Percentiles rank a stretch among this genome's conserved stretches.
Conservation (phyloP, 768 basidiomycete genomes). For the Lentinula edodes region DNA sequence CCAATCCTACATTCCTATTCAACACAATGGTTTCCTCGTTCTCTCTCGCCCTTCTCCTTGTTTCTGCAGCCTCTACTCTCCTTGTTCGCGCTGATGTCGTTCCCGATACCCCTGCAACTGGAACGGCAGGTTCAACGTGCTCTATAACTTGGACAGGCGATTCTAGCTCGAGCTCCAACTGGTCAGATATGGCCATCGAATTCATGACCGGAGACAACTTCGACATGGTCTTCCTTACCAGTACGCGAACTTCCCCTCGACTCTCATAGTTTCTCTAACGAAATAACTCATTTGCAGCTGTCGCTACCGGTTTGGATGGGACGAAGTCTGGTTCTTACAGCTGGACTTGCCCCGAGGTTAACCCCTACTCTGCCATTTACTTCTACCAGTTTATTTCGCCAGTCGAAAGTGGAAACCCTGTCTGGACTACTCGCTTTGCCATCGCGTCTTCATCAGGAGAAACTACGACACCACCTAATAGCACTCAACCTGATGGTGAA, state of each 20-base stretch:
- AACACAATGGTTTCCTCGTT: constrained; percentile 32
- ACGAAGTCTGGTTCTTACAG: constrained; percentile 43
- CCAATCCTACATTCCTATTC: neutral
- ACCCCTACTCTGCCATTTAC: constrained; percentile 62
- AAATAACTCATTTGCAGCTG: constrained; percentile 34
- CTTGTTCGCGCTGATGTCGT: constrained; percentile 49
- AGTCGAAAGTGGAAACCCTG: constrained; percentile 26
- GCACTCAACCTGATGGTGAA: constrained; percentile 44
- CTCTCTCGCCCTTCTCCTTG: constrained; percentile 32
- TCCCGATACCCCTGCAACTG: constrained; percentile 59
- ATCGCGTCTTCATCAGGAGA: constrained; percentile 50
- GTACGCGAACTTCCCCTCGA: constrained; percentile 32
- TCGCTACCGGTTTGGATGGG: constrained; percentile 60
- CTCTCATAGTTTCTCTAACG: neutral
- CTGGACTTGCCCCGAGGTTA: constrained; percentile 71
- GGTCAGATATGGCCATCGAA: constrained; percentile 71
- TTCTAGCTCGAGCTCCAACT: constrained; percentile 39
- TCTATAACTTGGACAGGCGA: constrained; percentile 56
- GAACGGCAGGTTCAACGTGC: constrained; percentile 53
- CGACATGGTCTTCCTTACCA: constrained; percentile 60
- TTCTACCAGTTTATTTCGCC: constrained; percentile 73
- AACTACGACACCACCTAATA: constrained; percentile 42
- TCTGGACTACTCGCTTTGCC: constrained; percentile 76
- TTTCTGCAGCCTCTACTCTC: constrained; percentile 26
- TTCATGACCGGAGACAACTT: constrained; percentile 78